Evolutionary conservation across 2,329 filamentous ascomycete species (phyloP), one percentile per base, ranked within the genome.

Genomic region (Pyricularia grisea): DNA sequence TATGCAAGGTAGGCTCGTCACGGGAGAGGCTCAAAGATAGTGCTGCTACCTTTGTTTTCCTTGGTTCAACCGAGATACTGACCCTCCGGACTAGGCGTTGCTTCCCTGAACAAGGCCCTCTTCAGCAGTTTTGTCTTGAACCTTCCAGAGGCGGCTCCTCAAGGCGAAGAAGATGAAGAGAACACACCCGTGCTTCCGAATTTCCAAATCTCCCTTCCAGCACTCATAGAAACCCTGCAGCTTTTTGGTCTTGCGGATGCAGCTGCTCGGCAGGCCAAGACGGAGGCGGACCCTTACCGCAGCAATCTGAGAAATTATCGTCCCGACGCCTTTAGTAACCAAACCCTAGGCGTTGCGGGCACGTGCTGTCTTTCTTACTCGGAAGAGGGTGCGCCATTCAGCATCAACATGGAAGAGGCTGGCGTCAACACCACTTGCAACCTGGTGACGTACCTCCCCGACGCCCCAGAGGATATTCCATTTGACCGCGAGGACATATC

Each of bases 141-240:
- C 72, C 82, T 80, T 70, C 81, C 77, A 30, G 73, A 72, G 6
- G 36, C 68, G 10, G 66, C 11, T 69, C 55, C 17, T 30, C 63
- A 20, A 65, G 70, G 70, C 6, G 76, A 76, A 12, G 77, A 79
- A 17, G 79, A 79, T 17, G 79, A 81, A 25, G 80, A 80, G 4
- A 79, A 79, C 23, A 75, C 78, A 0, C 70, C 77, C 0, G 78
- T 82, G 4, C 84, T 87, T 33, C 89, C 92, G 9, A 87, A 86
- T 67, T 99, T 99, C 76, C 90, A 96, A 76, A 90, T 98, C 72
- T 95, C 93, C 1, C 86, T 99, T 10, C 85, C 90, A 4, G 92
- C 94, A 23, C 86, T 99, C 3, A 87, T 99, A 68, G 95, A 98
- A 80, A 97, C 94, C 0, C 85, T 99, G 9, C 94, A 97, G 75